phyloP scores from a whole-genome alignment of 164 flowering plant species.

The Hamamelis virginiana region DNA sequence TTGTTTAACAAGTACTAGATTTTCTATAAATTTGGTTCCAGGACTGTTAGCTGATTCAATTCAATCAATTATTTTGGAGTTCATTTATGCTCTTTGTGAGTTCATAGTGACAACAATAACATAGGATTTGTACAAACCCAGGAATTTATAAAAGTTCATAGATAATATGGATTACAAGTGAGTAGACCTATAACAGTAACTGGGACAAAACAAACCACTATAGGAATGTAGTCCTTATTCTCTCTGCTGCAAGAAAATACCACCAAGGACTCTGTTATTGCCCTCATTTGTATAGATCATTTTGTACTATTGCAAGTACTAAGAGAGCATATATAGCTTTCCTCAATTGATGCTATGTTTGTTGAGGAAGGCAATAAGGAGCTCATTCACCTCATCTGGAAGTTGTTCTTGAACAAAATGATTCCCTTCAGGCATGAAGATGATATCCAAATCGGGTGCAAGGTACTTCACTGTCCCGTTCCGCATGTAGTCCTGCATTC shows the following conservation, averaged over 20 bases:
- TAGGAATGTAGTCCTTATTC: no score
- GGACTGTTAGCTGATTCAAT: no score
- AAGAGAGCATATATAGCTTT: neutral
- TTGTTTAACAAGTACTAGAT: no score
- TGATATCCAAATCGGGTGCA: conserved; percentile 44
- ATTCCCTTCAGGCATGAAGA: conserved; percentile 46
- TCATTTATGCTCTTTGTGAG: no score
- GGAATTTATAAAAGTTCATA: no score
- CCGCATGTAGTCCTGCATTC: conserved; percentile 44
- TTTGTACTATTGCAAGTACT: neutral
- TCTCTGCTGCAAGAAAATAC: neutral
- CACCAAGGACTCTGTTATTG: neutral
- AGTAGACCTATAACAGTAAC: no score
- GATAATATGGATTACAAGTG: no score
- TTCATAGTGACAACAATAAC: no score
- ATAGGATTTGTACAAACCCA: no score
- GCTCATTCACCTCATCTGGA: conserved; percentile 53
- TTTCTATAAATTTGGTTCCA: no score
- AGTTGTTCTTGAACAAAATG: conserved; percentile 62
- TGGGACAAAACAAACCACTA: no score
- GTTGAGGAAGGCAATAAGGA: conserved; percentile 38
- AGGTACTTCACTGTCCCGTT: conserved; percentile 39
- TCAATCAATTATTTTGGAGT: no score
- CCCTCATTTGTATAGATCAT: neutral
- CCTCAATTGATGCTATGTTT: conserved; percentile 16